Percentiles rank a stretch among this genome's conserved stretches.
phyloP scores from a whole-genome alignment of 75 land plant species.

The Sequoia sempervirens region DNA sequence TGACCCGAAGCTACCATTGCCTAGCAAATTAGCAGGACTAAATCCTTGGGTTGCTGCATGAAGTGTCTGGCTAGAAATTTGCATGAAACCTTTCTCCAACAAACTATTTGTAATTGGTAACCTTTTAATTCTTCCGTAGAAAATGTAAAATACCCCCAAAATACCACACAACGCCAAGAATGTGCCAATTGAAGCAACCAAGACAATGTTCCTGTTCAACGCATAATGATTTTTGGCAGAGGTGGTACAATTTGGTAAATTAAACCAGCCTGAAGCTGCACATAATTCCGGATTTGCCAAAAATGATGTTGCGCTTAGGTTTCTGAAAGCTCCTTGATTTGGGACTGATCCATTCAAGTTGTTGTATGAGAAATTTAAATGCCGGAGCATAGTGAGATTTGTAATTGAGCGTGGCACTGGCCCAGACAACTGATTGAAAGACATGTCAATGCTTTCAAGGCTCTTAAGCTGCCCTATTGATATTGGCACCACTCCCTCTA shows the following conservation, averaged over 20 bases:
- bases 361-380: slow-evolving; percentile 31
- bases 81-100: no score
- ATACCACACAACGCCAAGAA: not conserved
- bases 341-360: slow-evolving; percentile 26
- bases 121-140: not conserved
- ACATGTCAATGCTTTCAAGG: no score
- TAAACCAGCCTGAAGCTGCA: not conserved
- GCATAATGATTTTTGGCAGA: not conserved
- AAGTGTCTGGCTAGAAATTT: not conserved
- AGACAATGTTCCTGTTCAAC: not conserved
- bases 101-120: not conserved
- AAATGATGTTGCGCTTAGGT: slow-evolving; percentile 11
- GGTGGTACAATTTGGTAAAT: not conserved
- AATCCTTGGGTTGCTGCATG: slow-evolving; percentile 16
- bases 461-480: no score
- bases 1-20: no score
- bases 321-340: slow-evolving; percentile 15
- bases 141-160: not conserved
- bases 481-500: no score
- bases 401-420: slow-evolving; percentile 15
- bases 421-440: slow-evolving; percentile 16
- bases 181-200: not conserved
- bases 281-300: slow-evolving; percentile 24
- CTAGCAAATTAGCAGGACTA: no score
- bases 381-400: not conserved